Conservation (phyloP, 2,329 filamentous ascomycete species). For the Xylariaceae sp. region DNA sequence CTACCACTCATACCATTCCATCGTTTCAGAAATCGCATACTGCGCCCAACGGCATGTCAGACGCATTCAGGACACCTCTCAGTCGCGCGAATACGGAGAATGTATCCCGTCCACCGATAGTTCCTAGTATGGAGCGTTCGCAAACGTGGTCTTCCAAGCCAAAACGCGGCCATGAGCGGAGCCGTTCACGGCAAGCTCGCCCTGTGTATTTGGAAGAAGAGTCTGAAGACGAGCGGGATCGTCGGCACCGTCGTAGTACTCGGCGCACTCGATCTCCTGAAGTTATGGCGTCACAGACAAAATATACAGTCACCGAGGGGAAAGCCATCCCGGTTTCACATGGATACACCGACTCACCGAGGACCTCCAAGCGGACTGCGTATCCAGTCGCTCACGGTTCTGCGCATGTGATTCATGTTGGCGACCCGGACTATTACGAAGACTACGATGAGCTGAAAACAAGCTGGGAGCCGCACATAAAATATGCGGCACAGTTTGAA, state of each 20-base stretch:
- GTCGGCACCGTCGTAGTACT: conserved; percentile 25
- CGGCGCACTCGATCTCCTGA: conserved; percentile 33
- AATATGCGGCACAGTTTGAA: conserved; percentile 13
- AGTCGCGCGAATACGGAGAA: conserved; percentile 31
- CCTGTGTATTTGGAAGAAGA: conserved; percentile 25
- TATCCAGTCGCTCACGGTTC: conserved; percentile 25
- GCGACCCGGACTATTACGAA: conserved; percentile 21
- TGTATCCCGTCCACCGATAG: conserved; percentile 27
- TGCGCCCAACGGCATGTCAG: conserved; percentile 15
- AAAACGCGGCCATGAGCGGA: conserved; percentile 27
- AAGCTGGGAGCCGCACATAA: conserved; percentile 18
- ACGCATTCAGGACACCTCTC: conserved; percentile 2
- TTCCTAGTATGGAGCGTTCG: conserved; percentile 23
- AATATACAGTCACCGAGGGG: conserved; percentile 10
- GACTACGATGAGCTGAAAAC: conserved; percentile 23
- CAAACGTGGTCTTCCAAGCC: conserved; percentile 28
- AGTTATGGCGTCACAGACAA: conserved; percentile 6
- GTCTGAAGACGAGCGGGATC: conserved; percentile 32
- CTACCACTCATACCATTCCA: conserved; percentile 17
- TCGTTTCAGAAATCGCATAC: conserved; percentile 27
- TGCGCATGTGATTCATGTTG: conserved; percentile 20
- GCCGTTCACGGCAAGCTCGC: conserved; percentile 22
- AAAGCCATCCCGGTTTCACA: conserved; percentile 18
- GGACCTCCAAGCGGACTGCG: conserved; percentile 19
- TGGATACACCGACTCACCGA: conserved; percentile 11